Percentiles rank a stretch among this genome's conserved stretches.
These are phyloP conservation scores for Cyanidioschyzon merolae DNA, from an alignment of 23 red algal genomes.

Conservation along the genomic window DNA sequence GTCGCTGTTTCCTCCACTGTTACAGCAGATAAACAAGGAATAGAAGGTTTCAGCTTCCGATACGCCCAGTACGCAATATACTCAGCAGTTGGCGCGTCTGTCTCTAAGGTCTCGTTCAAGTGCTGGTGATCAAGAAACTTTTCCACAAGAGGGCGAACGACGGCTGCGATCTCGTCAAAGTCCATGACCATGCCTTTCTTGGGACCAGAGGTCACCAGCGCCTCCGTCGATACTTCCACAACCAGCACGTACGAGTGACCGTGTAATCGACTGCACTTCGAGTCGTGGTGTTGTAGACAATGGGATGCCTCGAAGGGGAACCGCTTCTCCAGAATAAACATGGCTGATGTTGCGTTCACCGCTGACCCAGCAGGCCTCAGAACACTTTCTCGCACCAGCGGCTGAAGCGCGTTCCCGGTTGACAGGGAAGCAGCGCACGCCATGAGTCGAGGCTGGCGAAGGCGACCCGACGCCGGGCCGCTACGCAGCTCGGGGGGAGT, in stretches of 20 bases:
- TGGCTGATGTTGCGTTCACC: too few relatives aligned
- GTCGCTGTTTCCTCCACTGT: constrained; percentile 30
- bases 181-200: constrained; percentile 71
- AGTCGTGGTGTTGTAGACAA: constrained; percentile 64
- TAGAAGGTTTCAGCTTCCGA: constrained; percentile 21
- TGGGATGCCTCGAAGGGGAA: constrained; percentile 92
- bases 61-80: constrained; percentile 81
- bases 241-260: constrained; percentile 86
- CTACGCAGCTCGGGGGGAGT: too few relatives aligned
- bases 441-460: too few relatives aligned
- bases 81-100: constrained; percentile 92
- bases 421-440: too few relatives aligned
- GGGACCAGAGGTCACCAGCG: constrained; percentile 43
- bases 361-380: too few relatives aligned
- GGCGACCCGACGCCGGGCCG: too few relatives aligned
- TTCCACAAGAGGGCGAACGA: constrained; percentile 28
- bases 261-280: constrained; percentile 77
- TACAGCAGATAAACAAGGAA: constrained; percentile 37
- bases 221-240: constrained; percentile 26
- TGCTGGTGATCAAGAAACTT: constrained; percentile 74
- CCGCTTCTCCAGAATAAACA: constrained; percentile 58
- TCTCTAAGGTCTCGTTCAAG: constrained; percentile 74
- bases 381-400: too few relatives aligned
- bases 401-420: too few relatives aligned
- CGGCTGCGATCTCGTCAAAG: constrained; percentile 53